Base-by-base conservation (phyloP, 768 basidiomycete genomes). In the Boletus bicolor region DNA sequence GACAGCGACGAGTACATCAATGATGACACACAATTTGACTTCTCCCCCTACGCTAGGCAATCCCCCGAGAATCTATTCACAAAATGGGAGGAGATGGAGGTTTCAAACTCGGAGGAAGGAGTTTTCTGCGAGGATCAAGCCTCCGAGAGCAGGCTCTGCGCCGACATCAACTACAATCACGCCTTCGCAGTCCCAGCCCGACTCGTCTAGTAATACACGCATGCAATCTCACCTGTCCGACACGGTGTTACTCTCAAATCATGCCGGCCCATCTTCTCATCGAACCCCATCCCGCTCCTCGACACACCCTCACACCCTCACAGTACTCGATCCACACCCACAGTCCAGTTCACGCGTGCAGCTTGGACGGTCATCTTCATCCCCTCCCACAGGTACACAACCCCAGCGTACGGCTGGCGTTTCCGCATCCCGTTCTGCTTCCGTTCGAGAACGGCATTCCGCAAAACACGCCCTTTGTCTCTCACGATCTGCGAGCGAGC, bases 401-500 rank as follows among this genome's bases (percentile, higher is more conserved):
- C 21, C 37, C 4, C 50, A n/a, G 28, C 54, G 32, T 15, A 14
- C 19, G 8, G 19, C 36, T 10, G 46, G 44, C 9, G 15, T n/a
- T 4, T 41, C 44, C 1, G 0, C 19, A 0, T 17, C 45, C 35
- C 56, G 54, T 36, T 53, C 54, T 37, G 35, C 35, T 12, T 42
- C 54, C 15, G 32, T 49, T 1, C 51, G n/a, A 41, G 58, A 51
- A 38, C 57, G 35, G 5, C 63, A 55, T 9, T 43, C 62, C 6
- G 56, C 48, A 15, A 58, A 65, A 41, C 54, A n/a, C 7, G 54
- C 49, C 1, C 49, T 55, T 14, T 56, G 51, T 56, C 47, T 57
- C 38, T 65, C 65, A 21, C 68, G 59, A 17, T 65, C 68, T 1
- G 65, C 69, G 4, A 55, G 61, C 41, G 69, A 71, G 45, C 51